Conservation (phyloP, 2,329 filamentous ascomycete genomes). For the Talaromyces islandicus region DNA sequence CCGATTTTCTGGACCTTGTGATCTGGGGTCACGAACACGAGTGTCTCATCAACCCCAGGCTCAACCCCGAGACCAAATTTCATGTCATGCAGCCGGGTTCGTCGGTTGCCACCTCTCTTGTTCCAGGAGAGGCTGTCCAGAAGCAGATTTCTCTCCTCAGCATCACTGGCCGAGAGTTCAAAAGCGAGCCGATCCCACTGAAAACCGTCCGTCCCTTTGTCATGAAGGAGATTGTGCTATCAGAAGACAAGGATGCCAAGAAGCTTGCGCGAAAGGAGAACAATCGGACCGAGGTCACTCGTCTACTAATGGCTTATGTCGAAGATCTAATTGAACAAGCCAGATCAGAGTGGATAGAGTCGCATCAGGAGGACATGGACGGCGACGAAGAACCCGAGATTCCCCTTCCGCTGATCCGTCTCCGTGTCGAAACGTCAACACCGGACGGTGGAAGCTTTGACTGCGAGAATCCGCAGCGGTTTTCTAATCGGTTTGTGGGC, state of each 20-base stretch:
- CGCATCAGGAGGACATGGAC: conserved; percentile 60
- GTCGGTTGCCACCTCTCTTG: conserved; percentile 87
- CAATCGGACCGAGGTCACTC: conserved; percentile 74
- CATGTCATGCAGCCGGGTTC: conserved; percentile 97
- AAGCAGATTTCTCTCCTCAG: conserved; percentile 87
- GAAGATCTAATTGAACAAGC: conserved; percentile 84
- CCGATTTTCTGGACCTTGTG: conserved; percentile 83
- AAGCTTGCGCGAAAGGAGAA: conserved; percentile 74
- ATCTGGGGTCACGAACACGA: conserved; percentile 99
- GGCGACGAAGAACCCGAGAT: conserved; percentile 51
- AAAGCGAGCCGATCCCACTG: conserved; percentile 71
- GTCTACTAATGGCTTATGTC: conserved; percentile 69
- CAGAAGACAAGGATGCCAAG: conserved; percentile 69
- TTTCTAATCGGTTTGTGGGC: conserved; percentile 86
- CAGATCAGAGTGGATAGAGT: conserved; percentile 68
- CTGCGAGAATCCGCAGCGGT: conserved; percentile 90
- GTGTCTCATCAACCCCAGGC: conserved; percentile 76
- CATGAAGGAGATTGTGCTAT: conserved; percentile 72
- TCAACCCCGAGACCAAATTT: conserved; percentile 84
- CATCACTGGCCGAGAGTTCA: conserved; percentile 76
- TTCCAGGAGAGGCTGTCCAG: conserved; percentile 79
- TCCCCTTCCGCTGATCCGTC: conserved; percentile 76
- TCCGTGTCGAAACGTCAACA: conserved; percentile 85
- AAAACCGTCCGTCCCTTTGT: conserved; percentile 89
- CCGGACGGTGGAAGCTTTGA: conserved; percentile 82